A percentile compares a stretch with the other conserved stretches of the same genome.
phyloP scores from a whole-genome alignment of 108 stramenopile species.

The Nitzschia sp. region DNA sequence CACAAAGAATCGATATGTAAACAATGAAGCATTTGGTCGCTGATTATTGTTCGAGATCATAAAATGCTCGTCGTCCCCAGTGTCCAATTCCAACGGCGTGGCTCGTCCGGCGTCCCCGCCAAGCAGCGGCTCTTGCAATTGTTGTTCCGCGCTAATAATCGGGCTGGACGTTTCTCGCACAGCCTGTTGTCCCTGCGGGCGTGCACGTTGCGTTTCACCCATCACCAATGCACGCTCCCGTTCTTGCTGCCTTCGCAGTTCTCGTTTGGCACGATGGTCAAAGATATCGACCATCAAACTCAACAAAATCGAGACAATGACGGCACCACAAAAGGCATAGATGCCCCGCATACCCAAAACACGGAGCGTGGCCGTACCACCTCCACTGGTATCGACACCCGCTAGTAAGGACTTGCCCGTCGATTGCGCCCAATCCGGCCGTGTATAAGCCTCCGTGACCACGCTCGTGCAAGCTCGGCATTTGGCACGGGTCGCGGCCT shows the following conservation, averaged over 20 bases:
- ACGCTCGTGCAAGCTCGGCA: conserved; percentile 52
- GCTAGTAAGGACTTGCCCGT: conserved; percentile 52
- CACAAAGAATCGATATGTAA: conserved; percentile 8
- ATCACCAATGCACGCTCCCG: background rate
- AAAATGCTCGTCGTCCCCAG: background rate
- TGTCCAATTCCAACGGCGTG: conserved; percentile 29
- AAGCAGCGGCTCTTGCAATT: conserved; percentile 20
- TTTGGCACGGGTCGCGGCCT: conserved; percentile 27
- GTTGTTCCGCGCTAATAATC: conserved; percentile 7
- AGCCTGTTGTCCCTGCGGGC: background rate
- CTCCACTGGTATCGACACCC: conserved; percentile 63
- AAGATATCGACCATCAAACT: conserved; percentile 67
- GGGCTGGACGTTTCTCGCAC: background rate
- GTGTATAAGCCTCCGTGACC: conserved; percentile 49
- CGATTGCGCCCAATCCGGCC: conserved; percentile 58
- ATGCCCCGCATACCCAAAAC: conserved; percentile 77
- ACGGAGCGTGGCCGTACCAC: conserved; percentile 60
- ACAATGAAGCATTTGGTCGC: background rate
- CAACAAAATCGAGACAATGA: conserved; percentile 75
- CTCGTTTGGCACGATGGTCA: conserved; percentile 41
- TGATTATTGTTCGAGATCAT: background rate
- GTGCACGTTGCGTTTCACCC: background rate
- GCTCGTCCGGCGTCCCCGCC: background rate
- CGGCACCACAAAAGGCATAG: conserved; percentile 80
- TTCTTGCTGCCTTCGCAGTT: conserved; percentile 3